A percentile compares a stretch with the other conserved stretches of the same genome.
Conservation (phyloP, 345 rosid species). For the Triadica sebifera region DNA sequence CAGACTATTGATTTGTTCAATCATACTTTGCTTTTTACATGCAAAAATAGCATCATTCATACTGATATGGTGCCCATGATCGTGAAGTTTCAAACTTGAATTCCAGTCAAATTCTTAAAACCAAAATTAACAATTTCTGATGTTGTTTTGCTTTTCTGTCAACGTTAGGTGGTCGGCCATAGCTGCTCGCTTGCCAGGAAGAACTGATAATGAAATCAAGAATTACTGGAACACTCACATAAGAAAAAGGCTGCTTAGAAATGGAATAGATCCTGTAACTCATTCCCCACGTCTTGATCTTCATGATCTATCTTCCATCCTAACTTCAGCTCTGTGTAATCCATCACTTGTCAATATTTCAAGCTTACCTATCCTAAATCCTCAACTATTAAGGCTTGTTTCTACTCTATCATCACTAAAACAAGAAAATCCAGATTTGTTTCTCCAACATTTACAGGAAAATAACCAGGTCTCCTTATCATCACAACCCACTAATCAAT, state of each 20-base stretch:
- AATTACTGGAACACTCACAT: slow-evolving; percentile 95
- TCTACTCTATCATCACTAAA: slow-evolving; percentile 41
- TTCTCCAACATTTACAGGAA: slow-evolving; percentile 38
- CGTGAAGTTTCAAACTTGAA: too few species aligned
- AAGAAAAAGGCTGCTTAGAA: slow-evolving; percentile 73
- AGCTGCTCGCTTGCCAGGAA: slow-evolving; percentile 96
- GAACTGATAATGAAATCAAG: slow-evolving; percentile 95
- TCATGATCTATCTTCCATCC: slow-evolving; percentile 66
- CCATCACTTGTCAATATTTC: slow-evolving; percentile 46
- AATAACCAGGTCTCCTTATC: slow-evolving; percentile 28
- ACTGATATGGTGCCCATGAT: too few species aligned
- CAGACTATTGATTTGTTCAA: too few species aligned
- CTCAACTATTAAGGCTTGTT: slow-evolving; percentile 40
- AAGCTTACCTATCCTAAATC: slow-evolving; percentile 47
- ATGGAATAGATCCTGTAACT: slow-evolving; percentile 93
- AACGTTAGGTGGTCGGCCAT: slow-evolving; percentile 87
- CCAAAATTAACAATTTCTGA: too few species aligned
- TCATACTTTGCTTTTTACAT: too few species aligned
- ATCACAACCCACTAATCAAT: slow-evolving; percentile 11
- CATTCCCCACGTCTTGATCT: slow-evolving; percentile 81
- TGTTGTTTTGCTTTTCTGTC: too few species aligned
- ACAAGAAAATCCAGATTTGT: slow-evolving; percentile 47
- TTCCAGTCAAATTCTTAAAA: too few species aligned
- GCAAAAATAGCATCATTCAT: too few species aligned
- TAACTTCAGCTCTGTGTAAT: slow-evolving; percentile 44